Evolutionary conservation across 768 basidiomycete genomes (phyloP), one percentile per base, ranked within the genome.

Genomic region (Tylopilus sp.): DNA sequence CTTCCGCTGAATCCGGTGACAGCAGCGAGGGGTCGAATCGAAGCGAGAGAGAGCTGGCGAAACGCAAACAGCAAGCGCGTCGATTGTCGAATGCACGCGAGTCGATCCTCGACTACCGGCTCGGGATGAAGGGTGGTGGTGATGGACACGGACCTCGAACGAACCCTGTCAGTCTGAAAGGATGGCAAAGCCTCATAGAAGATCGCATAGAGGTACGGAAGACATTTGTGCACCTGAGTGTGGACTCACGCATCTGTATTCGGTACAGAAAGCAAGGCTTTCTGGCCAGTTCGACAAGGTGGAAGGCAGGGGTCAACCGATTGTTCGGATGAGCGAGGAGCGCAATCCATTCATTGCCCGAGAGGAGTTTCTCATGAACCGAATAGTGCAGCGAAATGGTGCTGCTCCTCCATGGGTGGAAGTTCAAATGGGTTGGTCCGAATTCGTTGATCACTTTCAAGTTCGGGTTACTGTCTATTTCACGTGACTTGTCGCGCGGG

Each of bases 381-480:
- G 91, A 12, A 90, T 91, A 51, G 79, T 93, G 7, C 84, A 89
- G 61, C 75, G 82, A 44, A 86, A 91, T 56, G 89, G 87, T n/a
- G 87, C 86, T 6, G 79, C 82, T 4, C 91, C 91, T 26, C 86
- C 88, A 4, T 94, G 91, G 91, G 83, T 93, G 1, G 90, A 93
- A 69, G 60, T 90, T 30, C 91, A 91, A 67, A 72, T 75, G 50
- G 86, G 85, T 82, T 55, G 41, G 79, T 35, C 35, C 36, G n/a
- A n/a, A n/a, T n/a, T n/a, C n/a, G 41, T 22, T 36, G 20, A n/a
- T 45, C 54, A 22, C 33, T 21, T 22, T n/a, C 22, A 28, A n/a
- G 22, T 28, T 58, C n/a, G n/a, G n/a, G n/a, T n/a, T n/a, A n/a
- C n/a, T n/a, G n/a, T n/a, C n/a, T n/a, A n/a, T n/a, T n/a, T n/a